Evolutionary conservation across 2,329 filamentous ascomycete genomes (phyloP).

Genomic region (Aspergillus spinulosporus): DNA sequence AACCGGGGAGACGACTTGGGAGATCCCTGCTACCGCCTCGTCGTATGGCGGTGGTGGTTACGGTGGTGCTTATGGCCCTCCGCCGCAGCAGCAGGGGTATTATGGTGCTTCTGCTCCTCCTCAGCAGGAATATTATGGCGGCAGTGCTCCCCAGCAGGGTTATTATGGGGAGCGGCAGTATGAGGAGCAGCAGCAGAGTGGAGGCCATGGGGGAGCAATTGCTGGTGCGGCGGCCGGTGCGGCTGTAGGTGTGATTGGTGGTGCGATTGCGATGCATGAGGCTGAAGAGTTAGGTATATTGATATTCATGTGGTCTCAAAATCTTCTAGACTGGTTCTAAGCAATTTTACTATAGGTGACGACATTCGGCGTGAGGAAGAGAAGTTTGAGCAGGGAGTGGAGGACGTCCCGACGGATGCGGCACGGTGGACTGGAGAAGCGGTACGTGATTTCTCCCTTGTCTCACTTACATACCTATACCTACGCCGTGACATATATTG

Average conservation of each 20-base stretch:
- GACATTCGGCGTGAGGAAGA: conserved; percentile 36
- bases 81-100: conserved; percentile 16
- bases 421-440: conserved; percentile 47
- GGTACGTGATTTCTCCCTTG: conserved; percentile 18
- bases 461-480: not conserved
- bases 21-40: conserved; percentile 34
- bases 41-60: conserved; percentile 22
- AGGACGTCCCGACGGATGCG: conserved; percentile 46
- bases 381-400: conserved; percentile 36
- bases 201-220: conserved; percentile 7
- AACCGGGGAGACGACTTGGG: conserved; percentile 46
- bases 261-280: conserved; percentile 49
- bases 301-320: not conserved
- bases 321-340: not conserved
- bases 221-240: conserved; percentile 42
- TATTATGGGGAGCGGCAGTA: conserved; percentile 21
- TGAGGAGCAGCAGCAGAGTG: conserved; percentile 19
- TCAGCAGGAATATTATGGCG: too few species aligned
- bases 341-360: conserved; percentile 28
- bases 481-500: too few species aligned
- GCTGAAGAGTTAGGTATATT: conserved; percentile 44
- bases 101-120: conserved; percentile 2
- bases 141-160: not conserved
- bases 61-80: conserved; percentile 6
- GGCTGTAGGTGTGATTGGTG: conserved; percentile 45